phyloP scores from a whole-genome alignment of 1,284 basidiomycete genomes.

The Microbotryomycetes sp. region DNA sequence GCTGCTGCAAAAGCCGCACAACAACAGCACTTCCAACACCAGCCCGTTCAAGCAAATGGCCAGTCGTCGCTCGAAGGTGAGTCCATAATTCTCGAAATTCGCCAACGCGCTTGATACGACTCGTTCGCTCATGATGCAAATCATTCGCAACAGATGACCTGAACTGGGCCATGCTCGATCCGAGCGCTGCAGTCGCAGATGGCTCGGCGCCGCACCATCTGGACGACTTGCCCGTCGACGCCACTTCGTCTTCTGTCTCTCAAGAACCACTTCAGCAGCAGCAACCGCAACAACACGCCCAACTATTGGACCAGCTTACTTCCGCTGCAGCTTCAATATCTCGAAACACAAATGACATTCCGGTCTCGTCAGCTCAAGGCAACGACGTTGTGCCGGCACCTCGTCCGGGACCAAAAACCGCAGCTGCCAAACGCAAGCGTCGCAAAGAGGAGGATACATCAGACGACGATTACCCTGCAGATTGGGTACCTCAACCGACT shows the following conservation, averaged over 20 bases:
- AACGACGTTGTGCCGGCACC: neutral
- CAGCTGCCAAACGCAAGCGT: neutral
- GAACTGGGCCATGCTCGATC: neutral
- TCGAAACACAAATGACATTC: neutral
- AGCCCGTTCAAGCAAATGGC: neutral
- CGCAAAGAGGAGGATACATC: neutral
- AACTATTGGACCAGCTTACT: no score
- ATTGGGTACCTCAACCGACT: neutral
- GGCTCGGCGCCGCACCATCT: neutral
- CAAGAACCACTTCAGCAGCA: neutral
- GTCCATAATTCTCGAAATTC: no score
- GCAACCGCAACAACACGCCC: no score
- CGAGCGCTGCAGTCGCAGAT: neutral
- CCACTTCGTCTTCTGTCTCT: neutral
- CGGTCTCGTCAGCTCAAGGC: neutral
- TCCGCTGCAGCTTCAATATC: no score
- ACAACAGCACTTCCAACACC: neutral
- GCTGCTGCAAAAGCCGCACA: neutral
- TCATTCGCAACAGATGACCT: neutral
- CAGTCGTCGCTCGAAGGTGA: neutral
- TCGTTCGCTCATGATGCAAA: no score
- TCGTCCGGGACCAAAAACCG: neutral
- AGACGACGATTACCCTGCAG: neutral
- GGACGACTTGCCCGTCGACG: neutral
- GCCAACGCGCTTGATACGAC: no score